Evolutionary conservation across 2,329 filamentous ascomycete genomes (phyloP).

Genomic region (Ceratocystis albifundus): DNA sequence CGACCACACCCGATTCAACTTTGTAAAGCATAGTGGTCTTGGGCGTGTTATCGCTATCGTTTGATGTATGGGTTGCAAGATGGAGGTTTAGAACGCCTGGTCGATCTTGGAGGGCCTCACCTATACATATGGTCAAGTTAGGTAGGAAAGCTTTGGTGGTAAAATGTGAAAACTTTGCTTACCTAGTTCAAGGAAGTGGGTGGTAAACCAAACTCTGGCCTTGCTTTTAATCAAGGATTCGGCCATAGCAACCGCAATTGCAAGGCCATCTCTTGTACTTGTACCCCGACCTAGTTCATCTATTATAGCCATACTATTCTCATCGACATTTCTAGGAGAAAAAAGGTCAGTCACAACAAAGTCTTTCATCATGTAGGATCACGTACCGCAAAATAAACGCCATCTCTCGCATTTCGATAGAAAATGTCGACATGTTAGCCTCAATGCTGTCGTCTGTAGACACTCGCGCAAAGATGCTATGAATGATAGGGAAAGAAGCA

Average conservation of each 20-base stretch:
- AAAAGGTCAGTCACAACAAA: background rate
- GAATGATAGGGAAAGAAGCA: slow-evolving; percentile 66
- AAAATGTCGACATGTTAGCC: slow-evolving; percentile 85
- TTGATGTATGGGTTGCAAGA: slow-evolving; percentile 56
- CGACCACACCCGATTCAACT: slow-evolving; percentile 57
- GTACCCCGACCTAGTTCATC: slow-evolving; percentile 90
- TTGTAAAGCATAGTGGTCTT: slow-evolving; percentile 84
- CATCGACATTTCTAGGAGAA: slow-evolving; percentile 54
- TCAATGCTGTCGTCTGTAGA: slow-evolving; percentile 82
- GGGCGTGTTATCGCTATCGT: slow-evolving; percentile 37
- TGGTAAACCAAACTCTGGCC: slow-evolving; percentile 82
- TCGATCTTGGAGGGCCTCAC: slow-evolving; percentile 60
- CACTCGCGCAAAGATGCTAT: slow-evolving; percentile 76
- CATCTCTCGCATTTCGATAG: slow-evolving; percentile 90
- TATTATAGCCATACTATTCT: slow-evolving; percentile 66
- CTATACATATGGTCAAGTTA: slow-evolving; percentile 30
- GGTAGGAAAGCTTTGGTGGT: background rate
- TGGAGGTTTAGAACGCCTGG: slow-evolving; percentile 75
- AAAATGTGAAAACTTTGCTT: slow-evolving; percentile 24
- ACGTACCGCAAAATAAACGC: slow-evolving; percentile 67
- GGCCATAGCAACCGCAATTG: slow-evolving; percentile 80
- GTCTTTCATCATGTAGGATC: background rate
- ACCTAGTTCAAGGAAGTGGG: slow-evolving; percentile 75
- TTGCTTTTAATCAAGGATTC: slow-evolving; percentile 73
- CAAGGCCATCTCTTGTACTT: slow-evolving; percentile 74